A percentile compares a stretch with the other conserved stretches of the same genome.
Evolutionary conservation across 495 filamentous ascomycete genomes (phyloP).

Genomic region (Glarea lozoyensis): DNA sequence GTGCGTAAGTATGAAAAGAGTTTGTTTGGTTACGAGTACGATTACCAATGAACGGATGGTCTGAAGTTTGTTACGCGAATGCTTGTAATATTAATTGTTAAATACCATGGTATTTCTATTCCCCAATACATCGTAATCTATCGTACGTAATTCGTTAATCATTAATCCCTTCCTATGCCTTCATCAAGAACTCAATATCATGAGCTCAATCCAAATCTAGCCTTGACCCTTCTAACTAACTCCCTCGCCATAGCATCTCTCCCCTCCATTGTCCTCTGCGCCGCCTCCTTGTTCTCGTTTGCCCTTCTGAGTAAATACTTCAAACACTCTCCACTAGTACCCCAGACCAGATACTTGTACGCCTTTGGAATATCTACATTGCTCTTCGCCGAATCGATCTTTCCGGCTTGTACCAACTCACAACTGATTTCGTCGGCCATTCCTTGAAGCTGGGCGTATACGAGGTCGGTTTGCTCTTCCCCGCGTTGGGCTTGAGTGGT

Average conservation of each 20-base stretch:
- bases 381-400: constrained; percentile 11
- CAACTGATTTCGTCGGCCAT: constrained; percentile 96
- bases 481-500: constrained; percentile 36
- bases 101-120: too few relatives aligned
- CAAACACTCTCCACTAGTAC: constrained; percentile 84
- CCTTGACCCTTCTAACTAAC: constrained; percentile 51
- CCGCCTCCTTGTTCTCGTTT: constrained; percentile 86
- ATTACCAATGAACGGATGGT: too few relatives aligned
- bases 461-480: constrained; percentile 46
- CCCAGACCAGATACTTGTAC: constrained; percentile 92
- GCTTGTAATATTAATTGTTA: too few relatives aligned
- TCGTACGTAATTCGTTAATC: background rate
- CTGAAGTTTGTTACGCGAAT: too few relatives aligned
- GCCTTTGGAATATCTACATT: constrained; percentile 45
- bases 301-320: constrained; percentile 81
- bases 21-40: too few relatives aligned
- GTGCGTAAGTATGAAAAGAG: too few relatives aligned
- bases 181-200: background rate
- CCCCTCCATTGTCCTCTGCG: constrained; percentile 65
- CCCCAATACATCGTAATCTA: too few relatives aligned
- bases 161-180: background rate
- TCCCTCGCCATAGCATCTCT: constrained; percentile 66
- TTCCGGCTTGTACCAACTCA: constrained; percentile 55
- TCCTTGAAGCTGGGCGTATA: constrained; percentile 86
- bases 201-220: constrained; percentile 23